These are phyloP conservation scores for Solanum okadae DNA, from an alignment of 257 asterid species.

Conservation along the genomic window DNA sequence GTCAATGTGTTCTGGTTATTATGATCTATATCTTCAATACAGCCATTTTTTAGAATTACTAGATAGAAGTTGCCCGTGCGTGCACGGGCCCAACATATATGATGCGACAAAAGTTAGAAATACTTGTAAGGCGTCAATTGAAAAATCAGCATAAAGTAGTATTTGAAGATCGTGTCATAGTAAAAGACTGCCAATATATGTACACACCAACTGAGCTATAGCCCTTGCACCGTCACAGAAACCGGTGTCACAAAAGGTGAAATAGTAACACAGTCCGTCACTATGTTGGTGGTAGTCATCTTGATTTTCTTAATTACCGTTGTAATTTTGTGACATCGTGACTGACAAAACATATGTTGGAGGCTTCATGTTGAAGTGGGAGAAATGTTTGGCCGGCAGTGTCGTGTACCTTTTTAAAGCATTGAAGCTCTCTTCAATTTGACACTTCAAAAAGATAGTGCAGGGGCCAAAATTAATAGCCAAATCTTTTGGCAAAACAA, in stretches of 20 bases:
- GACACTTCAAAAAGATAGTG: too few relatives aligned
- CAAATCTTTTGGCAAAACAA: not conserved
- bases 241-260: too few relatives aligned
- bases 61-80: too few relatives aligned
- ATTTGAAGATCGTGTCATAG: not conserved
- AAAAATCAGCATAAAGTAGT: not conserved
- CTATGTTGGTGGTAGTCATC: too few relatives aligned
- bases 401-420: too few relatives aligned
- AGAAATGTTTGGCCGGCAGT: not conserved
- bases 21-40: not conserved
- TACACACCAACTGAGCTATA: not conserved
- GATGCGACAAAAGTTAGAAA: not conserved
- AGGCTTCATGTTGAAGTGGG: not conserved
- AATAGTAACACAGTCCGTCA: too few relatives aligned
- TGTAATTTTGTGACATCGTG: not conserved
- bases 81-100: too few relatives aligned
- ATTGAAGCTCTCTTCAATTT: too few relatives aligned
- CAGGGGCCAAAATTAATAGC: not conserved
- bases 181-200: not conserved
- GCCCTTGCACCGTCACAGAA: not conserved
- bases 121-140: not conserved
- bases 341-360: too few relatives aligned
- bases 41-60: not conserved
- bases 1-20: not conserved
- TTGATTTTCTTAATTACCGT: too few relatives aligned